A percentile compares a stretch with the other conserved stretches of the same genome.
phyloP scores from a whole-genome alignment of 31 red algal species.

The Odonthalia washingtoniensis region DNA sequence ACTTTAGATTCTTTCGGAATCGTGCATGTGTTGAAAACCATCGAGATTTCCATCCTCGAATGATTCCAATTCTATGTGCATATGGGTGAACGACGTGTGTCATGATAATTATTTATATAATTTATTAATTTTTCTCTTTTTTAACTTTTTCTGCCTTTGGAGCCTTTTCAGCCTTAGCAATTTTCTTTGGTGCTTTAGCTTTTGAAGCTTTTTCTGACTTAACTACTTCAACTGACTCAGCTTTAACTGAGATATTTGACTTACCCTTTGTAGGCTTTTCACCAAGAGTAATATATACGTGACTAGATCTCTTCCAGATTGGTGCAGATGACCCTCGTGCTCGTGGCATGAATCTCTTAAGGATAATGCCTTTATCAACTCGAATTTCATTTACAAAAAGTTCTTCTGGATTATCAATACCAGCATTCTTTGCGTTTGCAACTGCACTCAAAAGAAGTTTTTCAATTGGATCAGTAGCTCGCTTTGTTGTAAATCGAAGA shows the following conservation, averaged over 20 bases:
- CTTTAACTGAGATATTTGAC: too few species aligned
- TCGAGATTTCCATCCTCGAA: constrained; percentile 9
- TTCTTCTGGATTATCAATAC: constrained; percentile 1
- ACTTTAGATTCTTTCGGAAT: not conserved
- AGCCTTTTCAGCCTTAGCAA: too few species aligned
- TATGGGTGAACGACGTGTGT: constrained; percentile 7
- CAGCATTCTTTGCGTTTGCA: not conserved
- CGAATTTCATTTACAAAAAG: not conserved
- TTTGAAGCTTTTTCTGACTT: too few species aligned
- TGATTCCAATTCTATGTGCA: constrained; percentile 5
- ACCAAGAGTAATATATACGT: too few species aligned
- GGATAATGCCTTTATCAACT: constrained; percentile 4
- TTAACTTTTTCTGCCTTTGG: too few species aligned
- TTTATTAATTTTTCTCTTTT: too few species aligned
- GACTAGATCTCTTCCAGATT: not conserved
- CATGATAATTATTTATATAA: not conserved
- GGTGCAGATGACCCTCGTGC: not conserved
- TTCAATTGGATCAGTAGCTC: not conserved
- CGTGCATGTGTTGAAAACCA: not conserved
- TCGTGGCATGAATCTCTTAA: not conserved
- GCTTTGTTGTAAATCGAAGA: constrained; percentile 5
- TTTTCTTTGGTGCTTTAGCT: too few species aligned
- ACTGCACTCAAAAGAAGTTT: not conserved
- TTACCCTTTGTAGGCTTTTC: too few species aligned
- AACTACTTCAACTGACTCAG: too few species aligned